Conservation (phyloP, 1,284 basidiomycete genomes). For the Phaffia rhodozyma region DNA sequence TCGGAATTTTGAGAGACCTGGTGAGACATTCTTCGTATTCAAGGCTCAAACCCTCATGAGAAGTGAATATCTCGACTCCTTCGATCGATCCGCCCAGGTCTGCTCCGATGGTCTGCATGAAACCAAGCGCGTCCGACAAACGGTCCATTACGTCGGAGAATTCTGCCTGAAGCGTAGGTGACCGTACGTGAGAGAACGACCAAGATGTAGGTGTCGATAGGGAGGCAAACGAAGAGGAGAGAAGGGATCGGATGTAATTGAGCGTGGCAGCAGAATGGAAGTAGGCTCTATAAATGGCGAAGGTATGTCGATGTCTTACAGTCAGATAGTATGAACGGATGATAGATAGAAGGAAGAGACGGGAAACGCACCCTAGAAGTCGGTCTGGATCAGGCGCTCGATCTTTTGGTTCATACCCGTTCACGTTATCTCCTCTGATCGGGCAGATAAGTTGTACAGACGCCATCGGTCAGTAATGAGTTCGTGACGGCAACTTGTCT, state of each 20-base stretch:
- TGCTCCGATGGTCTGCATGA: constrained; percentile 42
- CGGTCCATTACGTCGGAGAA: constrained; percentile 76
- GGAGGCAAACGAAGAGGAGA: constrained; percentile 83
- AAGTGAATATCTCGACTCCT: constrained; percentile 29
- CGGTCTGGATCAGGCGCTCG: constrained; percentile 77
- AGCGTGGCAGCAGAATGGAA: constrained; percentile 90
- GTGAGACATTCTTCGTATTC: constrained; percentile 90
- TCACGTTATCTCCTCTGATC: constrained; percentile 85
- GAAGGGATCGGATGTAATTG: constrained; percentile 78
- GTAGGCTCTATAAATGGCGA: constrained; percentile 54
- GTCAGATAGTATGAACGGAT: neutral
- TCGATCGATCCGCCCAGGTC: neutral
- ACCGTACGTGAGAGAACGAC: constrained; percentile 85
- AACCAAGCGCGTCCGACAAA: constrained; percentile 83
- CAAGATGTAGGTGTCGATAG: constrained; percentile 82
- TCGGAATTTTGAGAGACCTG: constrained; percentile 41
- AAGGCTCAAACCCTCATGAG: constrained; percentile 88
- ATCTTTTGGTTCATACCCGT: constrained; percentile 59
- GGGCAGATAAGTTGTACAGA: constrained; percentile 16
- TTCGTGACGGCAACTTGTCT: neutral
- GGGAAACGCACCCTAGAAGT: constrained; percentile 43
- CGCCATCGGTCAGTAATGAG: neutral
- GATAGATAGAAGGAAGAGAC: neutral
- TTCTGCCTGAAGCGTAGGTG: constrained; percentile 58
- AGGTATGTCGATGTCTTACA: no score